These are phyloP conservation scores for Phytophthora vignae DNA, from an alignment of 352 stramenopile species.

Conservation along the genomic window DNA sequence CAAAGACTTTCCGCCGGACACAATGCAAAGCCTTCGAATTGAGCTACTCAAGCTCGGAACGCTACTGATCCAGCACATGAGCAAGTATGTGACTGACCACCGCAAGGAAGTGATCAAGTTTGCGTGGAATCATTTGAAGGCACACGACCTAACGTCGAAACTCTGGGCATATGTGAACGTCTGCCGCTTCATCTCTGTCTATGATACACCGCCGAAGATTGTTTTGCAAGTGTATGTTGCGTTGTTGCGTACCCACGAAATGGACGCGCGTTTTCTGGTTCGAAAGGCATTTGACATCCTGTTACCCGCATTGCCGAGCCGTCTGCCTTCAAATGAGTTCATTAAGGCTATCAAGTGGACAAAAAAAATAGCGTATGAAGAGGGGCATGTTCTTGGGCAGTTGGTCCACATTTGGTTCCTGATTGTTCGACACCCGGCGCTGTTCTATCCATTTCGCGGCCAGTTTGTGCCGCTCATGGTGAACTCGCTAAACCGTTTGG, in stretches of 20 bases:
- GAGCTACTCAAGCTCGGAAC: constrained; percentile 96
- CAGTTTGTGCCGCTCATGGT: constrained; percentile 97
- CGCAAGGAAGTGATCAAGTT: constrained; percentile 99
- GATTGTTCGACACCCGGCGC: constrained; percentile 93
- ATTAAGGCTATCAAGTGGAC: constrained; percentile 98
- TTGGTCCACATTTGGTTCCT: constrained; percentile 98
- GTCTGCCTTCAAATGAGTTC: constrained; percentile 93
- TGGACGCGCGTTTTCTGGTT: constrained; percentile 95
- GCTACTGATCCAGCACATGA: constrained; percentile 96
- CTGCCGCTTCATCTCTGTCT: constrained; percentile 96
- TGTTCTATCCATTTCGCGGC: constrained; percentile 94
- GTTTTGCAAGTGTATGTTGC: constrained; percentile 97
- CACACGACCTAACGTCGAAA: constrained; percentile 95
- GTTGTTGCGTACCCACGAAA: constrained; percentile 94
- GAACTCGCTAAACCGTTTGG: constrained; percentile 95
- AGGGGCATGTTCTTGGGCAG: constrained; percentile 95
- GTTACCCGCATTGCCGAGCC: constrained; percentile 91
- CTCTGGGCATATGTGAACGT: constrained; percentile 98
- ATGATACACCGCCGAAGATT: constrained; percentile 97
- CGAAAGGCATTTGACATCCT: constrained; percentile 96
- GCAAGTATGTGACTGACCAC: constrained; percentile 92
- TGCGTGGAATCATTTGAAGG: constrained; percentile 97
- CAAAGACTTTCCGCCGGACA: constrained; percentile 77
- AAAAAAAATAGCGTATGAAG: constrained; percentile 98
- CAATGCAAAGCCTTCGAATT: constrained; percentile 86